Base-by-base conservation (phyloP, 768 basidiomycete genomes). In the Pilatotrama ljubarskyi region DNA sequence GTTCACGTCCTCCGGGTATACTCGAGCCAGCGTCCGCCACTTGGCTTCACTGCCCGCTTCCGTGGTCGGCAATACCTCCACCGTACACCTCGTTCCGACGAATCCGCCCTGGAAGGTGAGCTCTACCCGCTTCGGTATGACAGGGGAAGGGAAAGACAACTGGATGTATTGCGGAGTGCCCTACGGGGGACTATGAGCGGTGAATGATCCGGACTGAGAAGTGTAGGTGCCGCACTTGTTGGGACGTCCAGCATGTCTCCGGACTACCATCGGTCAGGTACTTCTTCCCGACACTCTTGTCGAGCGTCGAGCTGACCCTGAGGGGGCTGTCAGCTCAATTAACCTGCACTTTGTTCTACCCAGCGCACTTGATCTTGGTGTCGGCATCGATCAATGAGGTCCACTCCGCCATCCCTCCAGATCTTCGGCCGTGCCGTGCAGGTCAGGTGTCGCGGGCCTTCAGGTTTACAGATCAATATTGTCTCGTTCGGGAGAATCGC, bases 71-170 rank as follows among this genome's bases (percentile, higher is more conserved):
- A 73, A 73, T 22, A 78, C 67, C 43, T 81, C 75, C 9, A 92
- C 66, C 1, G 75, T 67, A 68, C 90, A 91, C 44, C 78, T 75
- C 8, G 81, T 87, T 18, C 90, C 91, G 0, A 88, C 92, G 70
- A 94, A 93, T 1, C 91, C 91, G 14, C 91, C 91, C 77, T 94
- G 91, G 68, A 94, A 94, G 1, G 87, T 91, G 62, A 92, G 61
- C 18, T 74, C 76, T 17, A 92, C 64, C 24, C 75, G 77, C 62
- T 74, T 78, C 3, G 88, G 89, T 36, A 80, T 65, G n/a, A 90
- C 82, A 49, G 71, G 78, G 6, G 73, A 66, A 6, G 75, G 49
- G 65, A 93, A 93, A 3, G 72, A 71, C 25, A 92, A 73, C 53
- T 90, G 88, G 62, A 93, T 81, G 64, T 77, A 86, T 74, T 93